Evolutionary conservation across 805 yeast species (phyloP), one percentile per base, ranked within the genome.

Genomic region (Kuraishia hungarica): DNA sequence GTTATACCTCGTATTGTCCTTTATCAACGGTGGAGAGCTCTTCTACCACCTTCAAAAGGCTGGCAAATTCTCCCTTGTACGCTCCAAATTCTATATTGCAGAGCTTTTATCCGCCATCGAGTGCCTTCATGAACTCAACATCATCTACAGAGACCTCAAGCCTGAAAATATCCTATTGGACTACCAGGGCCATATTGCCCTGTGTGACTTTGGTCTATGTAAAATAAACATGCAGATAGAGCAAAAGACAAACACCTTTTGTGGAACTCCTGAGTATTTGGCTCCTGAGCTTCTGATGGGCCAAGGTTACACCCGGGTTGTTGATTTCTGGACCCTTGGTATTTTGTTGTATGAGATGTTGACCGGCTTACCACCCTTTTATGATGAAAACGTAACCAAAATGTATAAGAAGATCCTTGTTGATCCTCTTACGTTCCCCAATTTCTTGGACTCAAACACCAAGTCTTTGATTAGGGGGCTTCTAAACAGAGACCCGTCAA

Each of bases 241-340:
- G 58, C 97, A 91, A 63, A 88, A 88, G 70, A 79, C 83, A 23
- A 87, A 86, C 63, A 94, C 99, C 0, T 94, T 94, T 68, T 94
- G 99, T 72, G 99, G 99, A 48, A 94, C 99, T 0, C 98, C 98
- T 0, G 98, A 94, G 71, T 94, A 94, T 70, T 76, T 94, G 61
- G 97, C 98, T 1, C 99, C 99, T 1, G 99, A 94, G 71, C 75
- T 94, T 61, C 74, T 94, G 52, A 75, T 91, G 62, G 94, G 96
- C 52, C 91, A 89, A 67, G 98, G 98, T 1, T 94, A 94, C 70
- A 91, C 98, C 1, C 84, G 96, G 68, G 87, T 87, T 10, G 98
- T 94, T 22, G 99, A 94, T 71, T 94, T 97, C 93, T 94, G 99
- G 99, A 94, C 99, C 1, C 76, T 94, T 62, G 99, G 99, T 48